These are phyloP conservation scores for Tinospora cordifolia DNA, from an alignment of 164 flowering plant genomes.

Conservation along the genomic window DNA sequence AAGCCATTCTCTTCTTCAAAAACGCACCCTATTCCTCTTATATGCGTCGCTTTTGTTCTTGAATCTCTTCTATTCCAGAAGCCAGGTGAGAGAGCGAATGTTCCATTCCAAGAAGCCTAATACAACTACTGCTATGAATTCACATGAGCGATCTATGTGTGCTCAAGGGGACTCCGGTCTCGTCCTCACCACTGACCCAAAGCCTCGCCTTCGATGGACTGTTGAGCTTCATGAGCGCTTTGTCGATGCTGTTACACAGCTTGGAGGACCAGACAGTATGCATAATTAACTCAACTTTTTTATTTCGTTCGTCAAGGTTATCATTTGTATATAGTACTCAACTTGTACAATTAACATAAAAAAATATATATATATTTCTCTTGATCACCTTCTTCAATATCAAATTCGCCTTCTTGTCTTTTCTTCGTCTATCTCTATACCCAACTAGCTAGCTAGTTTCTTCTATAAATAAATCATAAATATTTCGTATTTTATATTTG, in stretches of 20 bases:
- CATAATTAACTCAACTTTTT: neutral
- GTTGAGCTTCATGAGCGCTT: slow-evolving; percentile 96
- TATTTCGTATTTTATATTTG: neutral
- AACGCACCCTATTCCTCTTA: slow-evolving; percentile 67
- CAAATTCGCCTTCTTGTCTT: neutral
- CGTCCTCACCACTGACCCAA: slow-evolving; percentile 98
- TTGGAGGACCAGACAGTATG: slow-evolving; percentile 95
- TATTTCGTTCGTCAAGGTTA: neutral
- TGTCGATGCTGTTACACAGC: slow-evolving; percentile 97
- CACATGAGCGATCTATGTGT: slow-evolving; percentile 67
- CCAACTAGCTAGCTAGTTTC: neutral
- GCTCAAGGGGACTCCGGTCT: slow-evolving; percentile 94
- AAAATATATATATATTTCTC: neutral
- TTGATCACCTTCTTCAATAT: too few species aligned
- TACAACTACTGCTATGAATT: slow-evolving; percentile 58
- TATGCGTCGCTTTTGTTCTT: slow-evolving; percentile 70
- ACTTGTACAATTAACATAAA: neutral
- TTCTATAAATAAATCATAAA: too few species aligned
- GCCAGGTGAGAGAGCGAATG: slow-evolving; percentile 46
- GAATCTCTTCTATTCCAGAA: slow-evolving; percentile 43
- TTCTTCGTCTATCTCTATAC: neutral
- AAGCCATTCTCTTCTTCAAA: slow-evolving; percentile 29
- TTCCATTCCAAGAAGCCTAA: slow-evolving; percentile 82
- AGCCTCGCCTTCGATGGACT: slow-evolving; percentile 98
- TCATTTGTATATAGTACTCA: neutral